Evolutionary conservation across 257 asterid species (phyloP).

Genomic region (Nicotiana sylvestris): DNA sequence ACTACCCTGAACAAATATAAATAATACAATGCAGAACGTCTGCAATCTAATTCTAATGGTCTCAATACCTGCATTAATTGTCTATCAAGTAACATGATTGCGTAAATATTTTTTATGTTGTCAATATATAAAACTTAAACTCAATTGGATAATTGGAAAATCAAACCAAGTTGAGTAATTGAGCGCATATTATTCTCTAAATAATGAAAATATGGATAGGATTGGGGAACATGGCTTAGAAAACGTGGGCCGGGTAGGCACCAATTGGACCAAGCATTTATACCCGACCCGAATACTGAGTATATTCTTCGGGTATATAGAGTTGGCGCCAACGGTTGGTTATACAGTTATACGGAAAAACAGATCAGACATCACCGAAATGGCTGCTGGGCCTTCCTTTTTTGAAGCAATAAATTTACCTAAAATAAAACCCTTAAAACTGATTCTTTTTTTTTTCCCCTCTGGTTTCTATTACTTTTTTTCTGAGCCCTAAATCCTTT

Average conservation of each 20-base stretch:
- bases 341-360: neutral
- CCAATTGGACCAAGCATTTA: neutral
- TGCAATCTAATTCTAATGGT: too few species aligned
- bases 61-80: too few species aligned
- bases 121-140: too few species aligned
- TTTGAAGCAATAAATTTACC: neutral
- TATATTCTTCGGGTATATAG: neutral
- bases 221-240: too few species aligned
- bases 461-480: neutral
- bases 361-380: neutral
- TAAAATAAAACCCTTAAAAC: conserved; percentile 12
- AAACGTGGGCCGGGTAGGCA: neutral
- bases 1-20: too few species aligned
- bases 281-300: neutral
- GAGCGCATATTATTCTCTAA: too few species aligned
- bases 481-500: conserved; percentile 4
- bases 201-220: too few species aligned
- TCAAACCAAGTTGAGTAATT: too few species aligned
- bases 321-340: conserved; percentile 8
- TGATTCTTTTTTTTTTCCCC: neutral
- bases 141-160: too few species aligned
- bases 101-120: too few species aligned
- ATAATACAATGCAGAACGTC: too few species aligned
- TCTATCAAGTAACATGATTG: too few species aligned
- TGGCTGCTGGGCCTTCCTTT: neutral